Percentiles rank a stretch among this genome's conserved stretches.
phyloP scores from a whole-genome alignment of 805 yeast species.

The Phaffomyces thermotolerans region DNA sequence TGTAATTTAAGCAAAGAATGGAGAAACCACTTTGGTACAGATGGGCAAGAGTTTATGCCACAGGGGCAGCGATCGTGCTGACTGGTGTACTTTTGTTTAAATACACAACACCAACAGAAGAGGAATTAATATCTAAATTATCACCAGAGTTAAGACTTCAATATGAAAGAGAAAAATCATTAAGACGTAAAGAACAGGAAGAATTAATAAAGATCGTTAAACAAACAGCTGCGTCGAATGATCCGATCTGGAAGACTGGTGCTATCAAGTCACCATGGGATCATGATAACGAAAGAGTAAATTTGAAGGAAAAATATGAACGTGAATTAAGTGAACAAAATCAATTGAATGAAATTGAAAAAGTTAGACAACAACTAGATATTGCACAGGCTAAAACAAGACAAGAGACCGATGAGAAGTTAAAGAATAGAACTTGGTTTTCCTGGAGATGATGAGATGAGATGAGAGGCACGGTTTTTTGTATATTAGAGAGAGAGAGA shows the following conservation, averaged over 20 bases:
- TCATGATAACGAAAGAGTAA: conserved; percentile 21
- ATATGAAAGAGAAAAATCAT: conserved; percentile 55
- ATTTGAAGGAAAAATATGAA: conserved; percentile 42
- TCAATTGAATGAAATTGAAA: conserved; percentile 35
- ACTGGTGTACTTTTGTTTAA: conserved; percentile 66
- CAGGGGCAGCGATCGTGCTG: conserved; percentile 63
- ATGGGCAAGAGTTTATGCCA: conserved; percentile 50
- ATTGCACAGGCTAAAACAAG: conserved; percentile 24
- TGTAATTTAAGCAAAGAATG: conserved; percentile 5
- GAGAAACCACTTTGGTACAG: conserved; percentile 44
- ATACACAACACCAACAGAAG: conserved; percentile 81
- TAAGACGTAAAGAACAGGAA: conserved; percentile 62
- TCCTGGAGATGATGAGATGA: conserved; percentile 17
- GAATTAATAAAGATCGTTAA: conserved; percentile 61
- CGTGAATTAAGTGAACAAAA: conserved; percentile 38
- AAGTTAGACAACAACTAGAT: conserved; percentile 32
- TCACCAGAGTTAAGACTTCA: conserved; percentile 81
- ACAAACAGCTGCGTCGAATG: conserved; percentile 56
- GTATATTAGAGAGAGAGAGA: neutral
- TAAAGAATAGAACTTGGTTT: conserved; percentile 28
- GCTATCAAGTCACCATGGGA: conserved; percentile 65
- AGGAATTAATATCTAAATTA: conserved; percentile 59
- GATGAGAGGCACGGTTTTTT: neutral
- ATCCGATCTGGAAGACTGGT: conserved; percentile 82
- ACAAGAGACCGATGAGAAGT: conserved; percentile 25